Evolutionary conservation across 2,329 filamentous ascomycete species (phyloP).

Genomic region (Hypocreales sp.): DNA sequence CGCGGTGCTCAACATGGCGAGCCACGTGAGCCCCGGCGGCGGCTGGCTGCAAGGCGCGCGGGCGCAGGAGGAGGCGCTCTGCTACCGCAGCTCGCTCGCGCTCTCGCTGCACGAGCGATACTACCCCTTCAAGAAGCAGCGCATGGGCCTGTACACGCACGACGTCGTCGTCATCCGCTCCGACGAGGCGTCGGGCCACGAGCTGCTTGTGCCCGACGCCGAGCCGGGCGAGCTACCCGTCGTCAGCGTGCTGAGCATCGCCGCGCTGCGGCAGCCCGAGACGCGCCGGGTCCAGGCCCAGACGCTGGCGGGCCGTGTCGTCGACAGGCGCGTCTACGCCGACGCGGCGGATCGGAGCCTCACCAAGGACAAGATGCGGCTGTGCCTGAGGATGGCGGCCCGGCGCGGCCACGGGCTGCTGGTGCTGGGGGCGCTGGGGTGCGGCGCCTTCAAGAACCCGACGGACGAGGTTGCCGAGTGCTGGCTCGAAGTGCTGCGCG

Average conservation of each 20-base stretch:
- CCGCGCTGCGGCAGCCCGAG: slow-evolving; percentile 32
- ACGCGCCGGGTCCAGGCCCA: slow-evolving; percentile 10
- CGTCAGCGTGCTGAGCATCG: slow-evolving; percentile 44
- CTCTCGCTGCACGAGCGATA: slow-evolving; percentile 27
- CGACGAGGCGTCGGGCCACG: slow-evolving; percentile 28
- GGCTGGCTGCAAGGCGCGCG: slow-evolving; percentile 45
- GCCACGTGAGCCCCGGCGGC: slow-evolving; percentile 39
- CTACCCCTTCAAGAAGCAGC: slow-evolving; percentile 35
- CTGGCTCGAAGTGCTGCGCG: slow-evolving; percentile 44
- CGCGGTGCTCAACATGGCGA: slow-evolving; percentile 54
- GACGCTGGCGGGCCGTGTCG: too few relatives aligned
- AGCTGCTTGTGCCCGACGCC: slow-evolving; percentile 22
- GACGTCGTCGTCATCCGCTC: slow-evolving; percentile 42
- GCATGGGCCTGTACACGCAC: slow-evolving; percentile 42
- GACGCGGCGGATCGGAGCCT: slow-evolving; percentile 27
- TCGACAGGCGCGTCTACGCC: too few relatives aligned
- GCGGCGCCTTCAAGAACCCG: slow-evolving; percentile 51
- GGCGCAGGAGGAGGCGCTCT: slow-evolving; percentile 56
- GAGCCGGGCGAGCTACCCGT: slow-evolving; percentile 25
- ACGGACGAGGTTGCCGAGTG: slow-evolving; percentile 41
- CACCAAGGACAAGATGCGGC: slow-evolving; percentile 47
- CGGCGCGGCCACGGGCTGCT: slow-evolving; percentile 37
- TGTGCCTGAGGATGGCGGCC: slow-evolving; percentile 45
- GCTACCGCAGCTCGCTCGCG: slow-evolving; percentile 43
- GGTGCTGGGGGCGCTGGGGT: slow-evolving; percentile 54